phyloP scores from a whole-genome alignment of 2,329 filamentous ascomycete species.

The Seiridium unicorne region DNA sequence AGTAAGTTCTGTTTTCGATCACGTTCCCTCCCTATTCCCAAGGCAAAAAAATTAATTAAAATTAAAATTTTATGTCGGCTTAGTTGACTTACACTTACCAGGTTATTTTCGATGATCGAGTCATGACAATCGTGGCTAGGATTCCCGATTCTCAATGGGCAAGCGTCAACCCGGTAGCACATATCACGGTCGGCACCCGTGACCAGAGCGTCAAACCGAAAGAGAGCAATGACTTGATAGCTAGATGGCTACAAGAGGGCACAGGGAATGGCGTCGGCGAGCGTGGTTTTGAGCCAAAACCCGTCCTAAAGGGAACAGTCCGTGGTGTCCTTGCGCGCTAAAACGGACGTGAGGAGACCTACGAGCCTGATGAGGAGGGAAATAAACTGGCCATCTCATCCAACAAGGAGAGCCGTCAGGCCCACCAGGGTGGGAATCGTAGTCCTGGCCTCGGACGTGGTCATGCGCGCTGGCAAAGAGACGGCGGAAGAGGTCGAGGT shows the following conservation, averaged over 20 bases:
- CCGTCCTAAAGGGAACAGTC: slow-evolving; percentile 45
- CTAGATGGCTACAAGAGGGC: slow-evolving; percentile 66
- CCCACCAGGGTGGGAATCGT: neutral
- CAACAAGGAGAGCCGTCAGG: neutral
- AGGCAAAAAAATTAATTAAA: no score
- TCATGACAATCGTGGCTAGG: slow-evolving; percentile 90
- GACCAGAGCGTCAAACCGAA: slow-evolving; percentile 77
- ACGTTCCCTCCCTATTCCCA: neutral
- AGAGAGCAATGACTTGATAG: slow-evolving; percentile 86
- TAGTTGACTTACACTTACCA: slow-evolving; percentile 24
- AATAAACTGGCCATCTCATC: neutral
- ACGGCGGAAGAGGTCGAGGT: neutral
- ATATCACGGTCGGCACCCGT: slow-evolving; percentile 87
- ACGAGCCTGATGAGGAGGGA: neutral
- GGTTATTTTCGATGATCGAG: slow-evolving; percentile 78
- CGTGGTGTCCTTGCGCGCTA: slow-evolving; percentile 49
- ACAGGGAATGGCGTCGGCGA: slow-evolving; percentile 44
- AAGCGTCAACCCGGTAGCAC: slow-evolving; percentile 75
- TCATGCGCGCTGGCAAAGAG: neutral
- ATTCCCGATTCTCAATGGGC: slow-evolving; percentile 64
- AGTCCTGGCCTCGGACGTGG: neutral
- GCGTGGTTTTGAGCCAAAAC: slow-evolving; percentile 47
- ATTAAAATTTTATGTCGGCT: no score
- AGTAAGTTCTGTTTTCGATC: slow-evolving; percentile 30
- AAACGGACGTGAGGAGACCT: slow-evolving; percentile 10